Conservation (phyloP, 2,329 filamentous ascomycete genomes). For the Fusarium ramigenum region DNA sequence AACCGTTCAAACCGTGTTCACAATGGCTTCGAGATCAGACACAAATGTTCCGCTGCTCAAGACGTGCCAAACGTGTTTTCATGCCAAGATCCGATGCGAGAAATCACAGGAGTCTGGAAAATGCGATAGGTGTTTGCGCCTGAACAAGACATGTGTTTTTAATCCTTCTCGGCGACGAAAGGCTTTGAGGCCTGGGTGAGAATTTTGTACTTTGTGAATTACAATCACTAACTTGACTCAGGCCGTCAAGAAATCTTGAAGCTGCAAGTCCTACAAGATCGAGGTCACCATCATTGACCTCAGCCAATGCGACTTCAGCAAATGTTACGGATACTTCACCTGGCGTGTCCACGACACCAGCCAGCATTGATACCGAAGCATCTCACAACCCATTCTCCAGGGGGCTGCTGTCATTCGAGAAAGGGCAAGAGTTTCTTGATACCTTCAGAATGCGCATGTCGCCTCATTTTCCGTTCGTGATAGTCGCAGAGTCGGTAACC, state of each 20-base stretch:
- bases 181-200: constrained; percentile 30
- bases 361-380: constrained; percentile 24
- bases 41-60: constrained; percentile 34
- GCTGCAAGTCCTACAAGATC: constrained; percentile 15
- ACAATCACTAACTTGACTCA: neutral
- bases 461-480: constrained; percentile 45
- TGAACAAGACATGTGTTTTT: constrained; percentile 47
- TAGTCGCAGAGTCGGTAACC: constrained; percentile 28
- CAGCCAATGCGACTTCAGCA: constrained; percentile 4
- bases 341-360: neutral
- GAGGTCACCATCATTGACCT: constrained; percentile 25
- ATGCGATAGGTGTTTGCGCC: constrained; percentile 47
- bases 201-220: neutral
- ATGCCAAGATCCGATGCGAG: constrained; percentile 49
- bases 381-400: constrained; percentile 37
- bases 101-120: constrained; percentile 47
- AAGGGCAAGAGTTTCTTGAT: constrained; percentile 41
- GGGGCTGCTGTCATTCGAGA: constrained; percentile 35
- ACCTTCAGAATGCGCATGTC: constrained; percentile 39
- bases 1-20: neutral
- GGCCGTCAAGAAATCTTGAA: constrained; percentile 24
- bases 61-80: constrained; percentile 49
- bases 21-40: constrained; percentile 24
- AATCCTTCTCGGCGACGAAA: constrained; percentile 44
- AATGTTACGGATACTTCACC: constrained; percentile 9